Evolutionary conservation across 495 filamentous ascomycete genomes (phyloP).

Genomic region (Podospora pseudocomata): DNA sequence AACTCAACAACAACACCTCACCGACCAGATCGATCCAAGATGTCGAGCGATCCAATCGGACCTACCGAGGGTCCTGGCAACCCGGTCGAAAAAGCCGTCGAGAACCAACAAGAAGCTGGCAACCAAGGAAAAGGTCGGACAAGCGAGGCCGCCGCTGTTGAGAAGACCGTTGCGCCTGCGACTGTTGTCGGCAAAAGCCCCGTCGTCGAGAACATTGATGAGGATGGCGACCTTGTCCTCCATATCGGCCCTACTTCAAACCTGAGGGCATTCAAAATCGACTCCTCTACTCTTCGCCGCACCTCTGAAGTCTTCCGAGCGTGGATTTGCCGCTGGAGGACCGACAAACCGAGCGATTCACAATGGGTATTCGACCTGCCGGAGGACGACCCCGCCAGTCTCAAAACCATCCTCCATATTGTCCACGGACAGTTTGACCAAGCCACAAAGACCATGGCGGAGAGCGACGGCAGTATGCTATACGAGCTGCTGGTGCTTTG

Average conservation of each 20-base stretch:
- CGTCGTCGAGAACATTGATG: not conserved
- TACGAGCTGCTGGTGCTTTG: not conserved
- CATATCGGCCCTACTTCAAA: conserved; percentile 10
- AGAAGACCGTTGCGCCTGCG: not conserved
- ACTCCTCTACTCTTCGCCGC: conserved; percentile 13
- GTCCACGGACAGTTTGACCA: not conserved
- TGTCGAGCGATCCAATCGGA: not conserved
- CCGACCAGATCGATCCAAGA: not conserved
- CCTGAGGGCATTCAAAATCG: not conserved
- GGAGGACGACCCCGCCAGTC: conserved; percentile 25
- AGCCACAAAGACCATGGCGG: not conserved
- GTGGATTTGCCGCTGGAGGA: conserved; percentile 28
- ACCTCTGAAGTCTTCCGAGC: not conserved
- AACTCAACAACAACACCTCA: not conserved
- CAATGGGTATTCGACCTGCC: conserved; percentile 31
- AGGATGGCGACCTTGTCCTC: not conserved
- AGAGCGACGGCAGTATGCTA: not conserved
- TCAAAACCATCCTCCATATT: not conserved
- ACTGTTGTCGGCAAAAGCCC: not conserved
- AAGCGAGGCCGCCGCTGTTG: not conserved
- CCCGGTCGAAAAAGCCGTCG: not conserved
- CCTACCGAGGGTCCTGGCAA: not conserved
- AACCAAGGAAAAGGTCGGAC: not conserved
- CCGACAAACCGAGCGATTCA: conserved; percentile 23
- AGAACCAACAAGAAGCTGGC: not conserved